Evolutionary conservation across 768 basidiomycete genomes (phyloP), one percentile per base, ranked within the genome.

Genomic region (Lanmaoa pseudosensibilis): DNA sequence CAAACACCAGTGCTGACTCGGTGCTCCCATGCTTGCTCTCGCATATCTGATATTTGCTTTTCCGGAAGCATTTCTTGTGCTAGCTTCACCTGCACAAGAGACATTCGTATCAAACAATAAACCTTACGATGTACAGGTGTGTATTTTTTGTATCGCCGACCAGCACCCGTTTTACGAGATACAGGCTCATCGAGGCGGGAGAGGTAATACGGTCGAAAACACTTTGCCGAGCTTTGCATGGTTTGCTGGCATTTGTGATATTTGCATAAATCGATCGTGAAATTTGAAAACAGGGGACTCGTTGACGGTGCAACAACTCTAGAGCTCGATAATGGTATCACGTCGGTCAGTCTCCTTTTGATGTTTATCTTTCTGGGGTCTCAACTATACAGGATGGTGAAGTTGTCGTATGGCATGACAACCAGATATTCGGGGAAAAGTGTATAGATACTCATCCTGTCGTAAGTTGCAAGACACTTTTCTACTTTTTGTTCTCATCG

Each of bases 391-490:
- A 90, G 88, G 91, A 93, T 66, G 88, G 87, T 13, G 79, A 80
- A 46, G 84, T 88, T 16, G 77, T 93, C 40, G 87, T 92, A 15
- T 92, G 87, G 87, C 90, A 93, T 63, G 90, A 93, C 70, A 83
- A 85, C 69, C 73, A 74, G 41, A 87, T 93, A 57, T 67, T 72
- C 3, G 60, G 81, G 4, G 76, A 75, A 34, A 93, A 92, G 68
- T 92, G 90, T 69, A 62, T 65, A 23, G 90, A 92, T 67, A 91
- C 88, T 2, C 62, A 57, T 16, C 86, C 90, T 45, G 83, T 69
- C 37, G 88, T 90, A 65, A 64, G 77, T 72, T 47, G 48, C 38
- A 45, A 33, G 54, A 19, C 44, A 7, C 4, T 30, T 25, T 18
- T 25, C 11, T 36, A 30, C 12, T 32, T 30, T 27, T 27, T 37